Conservation (phyloP, 2,329 filamentous ascomycete species). For the Colletotrichum sp. region DNA sequence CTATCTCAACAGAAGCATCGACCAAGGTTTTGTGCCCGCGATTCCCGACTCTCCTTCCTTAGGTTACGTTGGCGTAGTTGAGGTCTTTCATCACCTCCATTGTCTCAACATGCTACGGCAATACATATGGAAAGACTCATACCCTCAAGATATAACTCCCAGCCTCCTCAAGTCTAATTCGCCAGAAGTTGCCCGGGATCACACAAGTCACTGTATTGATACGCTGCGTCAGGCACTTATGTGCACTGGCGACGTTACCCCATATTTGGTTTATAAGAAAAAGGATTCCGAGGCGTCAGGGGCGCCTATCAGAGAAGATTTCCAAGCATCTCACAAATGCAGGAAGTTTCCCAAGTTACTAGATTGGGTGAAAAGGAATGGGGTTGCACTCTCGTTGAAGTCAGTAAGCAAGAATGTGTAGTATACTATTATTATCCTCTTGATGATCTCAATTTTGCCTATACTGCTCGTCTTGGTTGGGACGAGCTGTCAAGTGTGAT, state of each 20-base stretch:
- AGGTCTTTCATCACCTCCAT: slow-evolving; percentile 1
- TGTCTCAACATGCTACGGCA: background rate
- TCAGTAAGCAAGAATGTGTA: background rate
- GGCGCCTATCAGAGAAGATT: background rate
- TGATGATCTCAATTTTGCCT: background rate
- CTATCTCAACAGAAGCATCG: background rate
- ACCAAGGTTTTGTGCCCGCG: background rate
- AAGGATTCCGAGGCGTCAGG: background rate
- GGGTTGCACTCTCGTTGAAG: background rate
- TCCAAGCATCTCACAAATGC: background rate
- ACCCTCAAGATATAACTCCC: background rate
- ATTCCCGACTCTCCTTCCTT: background rate
- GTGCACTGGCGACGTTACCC: background rate
- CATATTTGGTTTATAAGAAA: background rate
- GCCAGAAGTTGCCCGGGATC: background rate
- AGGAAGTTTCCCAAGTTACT: background rate
- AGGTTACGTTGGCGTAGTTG: background rate
- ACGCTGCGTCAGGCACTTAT: background rate
- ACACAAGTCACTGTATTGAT: background rate
- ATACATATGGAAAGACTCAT: background rate
- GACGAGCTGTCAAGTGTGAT: background rate
- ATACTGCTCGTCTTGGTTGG: background rate
- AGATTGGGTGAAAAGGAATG: background rate
- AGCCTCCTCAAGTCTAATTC: background rate
- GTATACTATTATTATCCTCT: background rate